Evolutionary conservation across 257 asterid species (phyloP), one percentile per base, ranked within the genome.

Genomic region (Solanum ahanhuiri): DNA sequence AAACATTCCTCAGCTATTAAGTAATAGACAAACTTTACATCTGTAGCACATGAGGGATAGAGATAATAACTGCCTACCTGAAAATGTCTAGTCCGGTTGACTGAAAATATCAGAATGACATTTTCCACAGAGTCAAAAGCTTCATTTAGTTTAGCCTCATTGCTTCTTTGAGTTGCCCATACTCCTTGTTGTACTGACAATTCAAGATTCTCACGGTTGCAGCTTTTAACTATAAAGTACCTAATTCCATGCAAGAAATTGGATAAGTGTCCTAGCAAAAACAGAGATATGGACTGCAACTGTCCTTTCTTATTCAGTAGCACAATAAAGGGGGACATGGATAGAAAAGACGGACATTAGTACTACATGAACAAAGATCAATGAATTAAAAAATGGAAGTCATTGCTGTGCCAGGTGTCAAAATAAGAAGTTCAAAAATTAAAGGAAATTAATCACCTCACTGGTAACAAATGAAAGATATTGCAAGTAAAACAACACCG

Each of bases 151-250:
- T 96, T 96, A 87, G 98, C 97, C 87, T 96, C 99, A 87, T 96
- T 96, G 97, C 98, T 95, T 89, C 98, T 85, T 88, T 96, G 99
- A 86, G 99, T 96, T 88, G 99, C 99, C 99, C 99, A 95, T 69
- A 95, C 97, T 89, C 99, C 98, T 93, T 96, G 99, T 88, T 96
- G 98, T 66, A 94, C 98, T 67, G 98, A 95, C 87, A 96, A 93
- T 84, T 95, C 98, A 90, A 96, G 92, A 93, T 96, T 96, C 95
- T 96, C 98, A n/a, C 92, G 92, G 89, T 95, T 96, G 95, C 98
- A 96, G 89, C 99, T 96, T 91, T 96, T 96, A 90, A 96, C 98
- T 83, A 96, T 96, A 87, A 96, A 96, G 92, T 95, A 96, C 98
- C 99, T 96, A 91, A 72, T 77, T 87, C 90, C 85, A 90, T 87